Percentiles rank a stretch among this genome's conserved stretches.
phyloP scores from a whole-genome alignment of 805 yeast genomes.

The Candida succiphila region DNA sequence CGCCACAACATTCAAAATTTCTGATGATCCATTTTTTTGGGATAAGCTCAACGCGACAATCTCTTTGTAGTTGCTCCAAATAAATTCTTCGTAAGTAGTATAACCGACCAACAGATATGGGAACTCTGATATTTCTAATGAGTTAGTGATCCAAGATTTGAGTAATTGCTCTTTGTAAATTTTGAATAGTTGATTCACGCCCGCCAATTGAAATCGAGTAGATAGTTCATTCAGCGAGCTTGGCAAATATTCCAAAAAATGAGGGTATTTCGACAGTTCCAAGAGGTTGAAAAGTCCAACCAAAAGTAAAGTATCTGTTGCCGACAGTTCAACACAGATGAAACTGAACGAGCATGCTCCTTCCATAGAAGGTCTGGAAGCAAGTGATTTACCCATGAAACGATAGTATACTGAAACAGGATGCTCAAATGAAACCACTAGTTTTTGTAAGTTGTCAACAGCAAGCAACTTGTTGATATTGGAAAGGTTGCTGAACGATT shows the following conservation, averaged over 20 bases:
- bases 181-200: constrained; percentile 18
- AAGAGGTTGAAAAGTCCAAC: constrained; percentile 30
- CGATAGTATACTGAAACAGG: no score
- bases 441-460: no score
- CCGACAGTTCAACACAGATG: no score
- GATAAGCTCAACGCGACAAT: constrained; percentile 29
- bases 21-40: constrained; percentile 8
- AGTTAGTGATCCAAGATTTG: constrained; percentile 32
- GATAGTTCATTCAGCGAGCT: constrained; percentile 19
- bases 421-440: no score
- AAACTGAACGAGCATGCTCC: no score
- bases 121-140: constrained; percentile 21
- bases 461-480: no score
- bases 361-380: no score
- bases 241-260: constrained; percentile 22
- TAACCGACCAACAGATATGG: constrained; percentile 34
- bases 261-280: constrained; percentile 26
- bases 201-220: constrained; percentile 3
- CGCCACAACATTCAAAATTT: constrained; percentile 8
- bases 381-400: no score
- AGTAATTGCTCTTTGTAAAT: constrained; percentile 25
- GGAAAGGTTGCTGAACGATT: no score
- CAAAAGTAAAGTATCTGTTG: constrained; percentile 20
- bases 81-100: constrained; percentile 18
- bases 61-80: constrained; percentile 23